A percentile compares a stretch with the other conserved stretches of the same genome.
phyloP scores from a whole-genome alignment of 1,284 basidiomycete species.

The Schizophyllum amplum region DNA sequence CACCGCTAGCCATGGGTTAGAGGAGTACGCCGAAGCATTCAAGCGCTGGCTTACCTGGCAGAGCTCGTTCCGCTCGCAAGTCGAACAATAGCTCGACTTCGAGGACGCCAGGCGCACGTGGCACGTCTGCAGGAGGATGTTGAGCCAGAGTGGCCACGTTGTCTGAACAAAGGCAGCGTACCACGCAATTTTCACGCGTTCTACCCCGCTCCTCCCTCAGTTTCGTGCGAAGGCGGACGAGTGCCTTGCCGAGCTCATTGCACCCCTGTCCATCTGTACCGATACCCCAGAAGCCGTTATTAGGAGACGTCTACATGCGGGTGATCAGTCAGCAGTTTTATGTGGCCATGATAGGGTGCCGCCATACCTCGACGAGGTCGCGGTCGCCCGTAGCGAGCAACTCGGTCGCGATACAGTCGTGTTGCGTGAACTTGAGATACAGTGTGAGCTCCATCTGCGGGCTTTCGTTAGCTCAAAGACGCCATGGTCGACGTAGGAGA shows the following conservation, averaged over 20 bases:
- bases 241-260: conserved; percentile 63
- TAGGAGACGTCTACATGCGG: conserved; percentile 45
- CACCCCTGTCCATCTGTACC: conserved; percentile 53
- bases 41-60: not conserved
- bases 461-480: not conserved
- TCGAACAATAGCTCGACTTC: not conserved
- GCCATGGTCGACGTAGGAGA: not conserved
- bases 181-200: not conserved
- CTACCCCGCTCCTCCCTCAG: not conserved
- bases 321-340: not conserved
- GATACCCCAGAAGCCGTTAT: conserved; percentile 64
- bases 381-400: conserved; percentile 52
- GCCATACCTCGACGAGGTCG: conserved; percentile 50
- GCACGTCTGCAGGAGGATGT: not conserved
- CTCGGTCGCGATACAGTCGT: conserved; percentile 41
- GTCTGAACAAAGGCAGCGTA: not conserved
- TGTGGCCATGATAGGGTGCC: conserved; percentile 8
- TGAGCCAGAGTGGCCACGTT: too few relatives aligned
- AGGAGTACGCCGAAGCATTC: too few relatives aligned
- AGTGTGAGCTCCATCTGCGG: conserved; percentile 53
- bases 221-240: conserved; percentile 15
- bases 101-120: not conserved
- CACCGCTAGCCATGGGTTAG: not conserved
- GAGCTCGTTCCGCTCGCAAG: not conserved
- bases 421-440: conserved; percentile 58